Conservation (phyloP, 1,284 basidiomycete species). For the Cryptococcus sp. region DNA sequence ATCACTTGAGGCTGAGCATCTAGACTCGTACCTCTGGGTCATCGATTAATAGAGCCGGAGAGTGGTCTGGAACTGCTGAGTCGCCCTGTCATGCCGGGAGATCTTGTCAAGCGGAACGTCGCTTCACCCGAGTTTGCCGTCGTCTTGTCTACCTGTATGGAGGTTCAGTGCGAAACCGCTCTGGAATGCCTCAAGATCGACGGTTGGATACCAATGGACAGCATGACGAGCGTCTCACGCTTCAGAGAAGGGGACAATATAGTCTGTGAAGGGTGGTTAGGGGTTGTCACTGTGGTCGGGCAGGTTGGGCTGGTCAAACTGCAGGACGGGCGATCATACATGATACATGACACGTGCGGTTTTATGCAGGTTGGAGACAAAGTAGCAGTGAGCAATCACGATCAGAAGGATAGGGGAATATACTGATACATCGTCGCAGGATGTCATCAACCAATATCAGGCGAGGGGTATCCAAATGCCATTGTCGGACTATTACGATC, state of each 20-base stretch:
- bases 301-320: neutral
- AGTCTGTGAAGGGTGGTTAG: conserved; percentile 78
- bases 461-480: too few relatives aligned
- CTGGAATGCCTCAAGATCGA: conserved; percentile 61
- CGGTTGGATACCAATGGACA: conserved; percentile 61
- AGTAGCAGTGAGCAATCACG: too few relatives aligned
- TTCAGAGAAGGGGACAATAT: conserved; percentile 73
- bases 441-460: too few relatives aligned
- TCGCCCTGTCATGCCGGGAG: conserved; percentile 70
- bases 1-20: conserved; percentile 47
- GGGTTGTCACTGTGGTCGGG: conserved; percentile 57
- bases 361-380: too few relatives aligned
- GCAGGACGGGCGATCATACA: too few relatives aligned
- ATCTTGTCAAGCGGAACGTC: conserved; percentile 74
- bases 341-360: too few relatives aligned
- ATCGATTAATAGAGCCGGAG: conserved; percentile 49
- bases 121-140: conserved; percentile 74
- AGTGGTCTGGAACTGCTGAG: conserved; percentile 68
- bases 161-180: conserved; percentile 68
- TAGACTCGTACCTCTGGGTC: too few relatives aligned
- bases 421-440: too few relatives aligned
- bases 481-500: too few relatives aligned
- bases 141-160: conserved; percentile 60
- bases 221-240: conserved; percentile 55
- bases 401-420: too few relatives aligned